Base-by-base conservation (phyloP, 2,329 filamentous ascomycete species). In the Fusarium buxicola region DNA sequence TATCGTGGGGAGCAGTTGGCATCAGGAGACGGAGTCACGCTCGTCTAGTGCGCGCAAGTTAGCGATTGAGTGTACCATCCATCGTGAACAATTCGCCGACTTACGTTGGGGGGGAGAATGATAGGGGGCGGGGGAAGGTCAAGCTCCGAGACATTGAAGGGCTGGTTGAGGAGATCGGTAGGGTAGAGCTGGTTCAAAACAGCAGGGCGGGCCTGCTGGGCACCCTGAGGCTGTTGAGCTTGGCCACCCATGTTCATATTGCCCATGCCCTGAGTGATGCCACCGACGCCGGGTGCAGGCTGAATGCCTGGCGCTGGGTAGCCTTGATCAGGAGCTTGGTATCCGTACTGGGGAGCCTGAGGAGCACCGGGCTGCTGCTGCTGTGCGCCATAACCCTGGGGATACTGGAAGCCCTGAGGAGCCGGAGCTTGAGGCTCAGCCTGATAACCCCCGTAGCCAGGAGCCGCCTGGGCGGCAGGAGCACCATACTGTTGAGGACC, bases 1-100 rank as follows among this genome's bases (percentile, higher is more conserved):
- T 96, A 99, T 82, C 96, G 96, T 21, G 94, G 86, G 51, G 92
- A 88, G 80, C 94, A 97, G 79, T 98, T 99, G 60, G 95, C 89
- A 74, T 91, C 84, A 40, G 92, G 92, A 39, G 95, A 98, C 55
- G 93, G 91, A 18, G 94, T 98, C 53, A 96, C 92, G 74, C 92
- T 95, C 48, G 91, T 88, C 92, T 96, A 66, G 52, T 51, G 36
- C 66, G 63, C 16, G 51, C 49, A 65, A 40, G 73, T 86, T 70
- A 86, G 81, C 64, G 9, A 50, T 31, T 48, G 25, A 9, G 49
- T 30, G 36, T 24, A 32, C 24, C 9, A 34, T 49, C 28, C 28
- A 18, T 51, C 5, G 28, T 13, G 5, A 21, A 21, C 30, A 39
- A 12, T 39, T 36, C 8, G 39, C 38, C 41, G 53, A 85, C 92